phyloP scores from a whole-genome alignment of 2,329 filamentous ascomycete genomes.

The Exserohilum turcica region DNA sequence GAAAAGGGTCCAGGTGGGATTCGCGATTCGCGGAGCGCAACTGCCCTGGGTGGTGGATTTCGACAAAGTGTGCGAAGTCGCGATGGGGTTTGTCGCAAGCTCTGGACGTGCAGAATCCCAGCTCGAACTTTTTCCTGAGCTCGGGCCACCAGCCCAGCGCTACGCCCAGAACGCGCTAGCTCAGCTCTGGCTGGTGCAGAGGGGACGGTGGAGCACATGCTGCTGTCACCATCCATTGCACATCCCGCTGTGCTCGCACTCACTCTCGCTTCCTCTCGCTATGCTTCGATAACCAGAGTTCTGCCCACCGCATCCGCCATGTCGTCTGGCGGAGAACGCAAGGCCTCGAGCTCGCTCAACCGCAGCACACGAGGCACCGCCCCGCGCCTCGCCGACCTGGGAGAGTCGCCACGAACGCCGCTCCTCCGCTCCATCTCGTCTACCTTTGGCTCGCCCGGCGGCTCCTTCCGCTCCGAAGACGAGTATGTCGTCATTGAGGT shows the following conservation, averaged over 20 bases:
- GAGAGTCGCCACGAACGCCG: slow-evolving; percentile 48
- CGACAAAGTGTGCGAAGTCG: slow-evolving; percentile 25
- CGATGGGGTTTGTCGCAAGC: slow-evolving; percentile 23
- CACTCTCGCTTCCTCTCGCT: background rate
- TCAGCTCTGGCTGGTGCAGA: background rate
- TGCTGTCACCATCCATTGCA: slow-evolving; percentile 1
- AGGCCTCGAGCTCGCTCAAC: slow-evolving; percentile 35
- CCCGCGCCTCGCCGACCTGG: slow-evolving; percentile 44
- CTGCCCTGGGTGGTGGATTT: slow-evolving; percentile 15
- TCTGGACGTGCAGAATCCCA: slow-evolving; percentile 11
- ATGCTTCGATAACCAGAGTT: background rate
- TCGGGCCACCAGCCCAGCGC: slow-evolving; percentile 4
- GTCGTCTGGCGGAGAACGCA: slow-evolving; percentile 38
- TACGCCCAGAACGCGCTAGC: slow-evolving; percentile 8
- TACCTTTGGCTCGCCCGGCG: slow-evolving; percentile 62
- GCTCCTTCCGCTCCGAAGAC: slow-evolving; percentile 65
- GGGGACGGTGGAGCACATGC: background rate
- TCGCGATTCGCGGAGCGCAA: slow-evolving; percentile 13
- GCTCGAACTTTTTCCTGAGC: slow-evolving; percentile 19
- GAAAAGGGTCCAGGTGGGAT: slow-evolving; percentile 7
- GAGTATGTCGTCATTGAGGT: slow-evolving; percentile 88
- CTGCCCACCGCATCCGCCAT: slow-evolving; percentile 2
- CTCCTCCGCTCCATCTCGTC: slow-evolving; percentile 65
- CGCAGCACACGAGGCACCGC: slow-evolving; percentile 40
- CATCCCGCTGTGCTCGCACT: background rate